Conservation (phyloP, 306 rosid genomes). For the Lathyrus tuberosus region DNA sequence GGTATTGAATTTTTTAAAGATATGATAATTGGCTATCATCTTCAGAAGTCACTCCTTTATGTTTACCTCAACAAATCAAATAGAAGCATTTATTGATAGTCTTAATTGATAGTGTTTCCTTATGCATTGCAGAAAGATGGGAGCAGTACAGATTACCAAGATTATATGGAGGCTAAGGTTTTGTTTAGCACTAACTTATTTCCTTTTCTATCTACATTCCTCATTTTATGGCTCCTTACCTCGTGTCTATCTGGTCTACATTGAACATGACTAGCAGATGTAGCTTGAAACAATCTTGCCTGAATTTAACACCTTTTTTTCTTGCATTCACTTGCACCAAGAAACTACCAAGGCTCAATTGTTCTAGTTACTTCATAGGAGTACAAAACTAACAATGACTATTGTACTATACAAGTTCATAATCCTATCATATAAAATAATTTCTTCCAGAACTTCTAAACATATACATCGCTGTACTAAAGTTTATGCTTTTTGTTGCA, state of each 20-base stretch:
- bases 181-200: conserved; percentile 22
- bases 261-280: conserved; percentile 5
- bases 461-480: conserved; percentile 5
- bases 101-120: conserved; percentile 19
- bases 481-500: conserved; percentile 43
- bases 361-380: conserved; percentile 6
- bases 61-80: conserved; percentile 9
- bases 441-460: conserved; percentile 23
- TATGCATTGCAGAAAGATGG: conserved; percentile 78
- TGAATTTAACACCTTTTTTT: conserved; percentile 17
- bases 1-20: conserved; percentile 12
- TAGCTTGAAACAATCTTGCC: conserved; percentile 31
- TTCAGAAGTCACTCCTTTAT: conserved; percentile 26
- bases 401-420: conserved; percentile 5
- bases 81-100: conserved; percentile 5
- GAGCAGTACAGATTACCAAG: conserved; percentile 69
- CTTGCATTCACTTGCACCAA: conserved; percentile 15
- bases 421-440: conserved; percentile 13
- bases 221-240: not conserved
- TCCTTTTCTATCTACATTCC: conserved; percentile 23
- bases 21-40: not conserved
- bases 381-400: not conserved
- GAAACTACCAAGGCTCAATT: conserved; percentile 11
- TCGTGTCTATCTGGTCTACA: not conserved
- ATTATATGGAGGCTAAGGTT: conserved; percentile 90